Base-by-base conservation (phyloP, 305 asterid species). In the Fraxinus albicans region DNA sequence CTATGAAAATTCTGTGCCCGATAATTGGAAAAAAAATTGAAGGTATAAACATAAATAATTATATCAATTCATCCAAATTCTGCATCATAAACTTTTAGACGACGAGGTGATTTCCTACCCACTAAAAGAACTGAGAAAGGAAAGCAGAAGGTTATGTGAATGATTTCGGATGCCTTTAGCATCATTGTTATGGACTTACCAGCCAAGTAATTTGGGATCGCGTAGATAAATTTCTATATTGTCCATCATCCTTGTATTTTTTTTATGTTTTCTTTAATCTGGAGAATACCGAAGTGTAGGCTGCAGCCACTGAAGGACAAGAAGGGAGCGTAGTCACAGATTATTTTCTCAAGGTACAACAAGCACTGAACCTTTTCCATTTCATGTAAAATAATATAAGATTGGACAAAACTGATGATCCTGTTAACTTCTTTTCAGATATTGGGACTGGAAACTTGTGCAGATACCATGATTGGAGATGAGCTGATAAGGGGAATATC, bases 401-500 rank as follows among this genome's bases (percentile, higher is more conserved):
- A 4, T 27, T 67, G 74, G 8, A 67, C 6, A 25, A 67, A 65
- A 70, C 42, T 33, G 33, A 31, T 72, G 23, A 72, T 72, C 25
- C 44, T 72, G 44, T 13, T 72, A 72, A 13, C 47, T 50, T 65
- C 29, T 67, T 50, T 82, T 82, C 84, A 93, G 97, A 80, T 90
- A 50, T 78, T 92, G 81, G 97, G 97, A 35, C 86, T 94, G 79
- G 98, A 91, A 42, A 80, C 81, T 35, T 89, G 95, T 80, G 93
- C 91, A 15, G 94, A 92, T 80, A 91, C 93, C 10, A 47, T 90
- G 82, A 90, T 94, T 4, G 98, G 98, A 55, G 88, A 92, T 78
- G 90, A 83, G 58, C 81, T 91, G 81, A 34, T 87, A 6, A 75
- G 92, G 42, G 97, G 97, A 50, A 90, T 93, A 47, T 92, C 97